Base-by-base conservation (phyloP, 805 yeast species). In the Tetrapisispora namnaoensis region DNA sequence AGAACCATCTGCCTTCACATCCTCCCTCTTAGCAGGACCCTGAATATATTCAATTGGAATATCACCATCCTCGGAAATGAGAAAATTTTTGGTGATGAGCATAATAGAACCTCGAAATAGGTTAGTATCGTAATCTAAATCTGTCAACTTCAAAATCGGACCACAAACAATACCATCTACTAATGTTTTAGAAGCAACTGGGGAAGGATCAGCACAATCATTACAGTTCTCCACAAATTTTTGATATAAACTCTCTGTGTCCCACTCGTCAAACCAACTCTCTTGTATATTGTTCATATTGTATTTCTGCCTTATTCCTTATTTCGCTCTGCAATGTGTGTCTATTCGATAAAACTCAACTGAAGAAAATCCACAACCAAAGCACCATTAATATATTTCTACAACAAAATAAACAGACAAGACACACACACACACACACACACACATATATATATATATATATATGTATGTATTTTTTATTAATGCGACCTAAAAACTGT, bases 101-200 rank as follows among this genome's bases (percentile, higher is more conserved):
- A 87, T 54, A 21, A 87, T 70, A 2, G 86, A 70, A 3, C 83
- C 96, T 27, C 89, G 66, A 69, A 88, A 90, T 40, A 76, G 69
- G 27, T 10, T 24, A n/a, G 17, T 17, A 11, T 34, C 18, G 14
- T 73, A 67, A 53, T 85, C 88, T 43, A 83, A 77, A 7, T 83
- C 89, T 50, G 79, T 68, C 44, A 83, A 75, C 49, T 93, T 72
- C 44, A 90, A 66, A 30, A 82, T 70, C 0, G 98, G 98, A 1
- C 98, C 98, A 61, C 86, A 81, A 2, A 62, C 58, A 16, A 65
- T 71, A 16, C 68, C 63, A 11, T 24, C 3, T 32, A 6, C 3
- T 8, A 30, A 9, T 5, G 4, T 20, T 30, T 28, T 28, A 0
- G 47, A 45, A 5, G 38, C 43, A 22, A 58, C 53, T 4, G 65